phyloP scores from a whole-genome alignment of 441 rosid species.

The Flueggea neowawraea region DNA sequence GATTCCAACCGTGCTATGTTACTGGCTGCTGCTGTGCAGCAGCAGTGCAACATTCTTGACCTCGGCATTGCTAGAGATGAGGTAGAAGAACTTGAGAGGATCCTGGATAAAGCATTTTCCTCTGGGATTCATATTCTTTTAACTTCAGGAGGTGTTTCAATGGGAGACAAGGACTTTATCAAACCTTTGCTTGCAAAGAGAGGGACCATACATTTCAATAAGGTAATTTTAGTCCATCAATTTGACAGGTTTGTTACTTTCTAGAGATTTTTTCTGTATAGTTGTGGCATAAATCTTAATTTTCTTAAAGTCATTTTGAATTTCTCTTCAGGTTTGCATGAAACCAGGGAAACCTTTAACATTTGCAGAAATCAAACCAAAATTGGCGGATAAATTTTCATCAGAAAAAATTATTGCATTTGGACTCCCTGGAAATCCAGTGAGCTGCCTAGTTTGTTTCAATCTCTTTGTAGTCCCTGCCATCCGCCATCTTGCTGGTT shows the following conservation, averaged over 20 bases:
- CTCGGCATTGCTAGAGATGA: slow-evolving; percentile 88
- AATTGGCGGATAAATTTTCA: slow-evolving; percentile 26
- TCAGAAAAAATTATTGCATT: slow-evolving; percentile 70
- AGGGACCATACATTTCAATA: slow-evolving; percentile 73
- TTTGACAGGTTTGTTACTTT: background rate
- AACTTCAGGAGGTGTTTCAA: slow-evolving; percentile 98
- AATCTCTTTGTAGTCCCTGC: slow-evolving; percentile 84
- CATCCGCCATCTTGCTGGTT: slow-evolving; percentile 79
- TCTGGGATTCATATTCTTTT: slow-evolving; percentile 75
- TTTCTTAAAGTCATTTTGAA: slow-evolving; percentile 3
- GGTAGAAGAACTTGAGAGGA: slow-evolving; percentile 61
- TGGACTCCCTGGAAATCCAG: slow-evolving; percentile 99
- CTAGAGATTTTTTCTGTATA: background rate
- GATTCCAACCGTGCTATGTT: slow-evolving; percentile 97
- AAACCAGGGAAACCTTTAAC: slow-evolving; percentile 96
- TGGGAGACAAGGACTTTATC: slow-evolving; percentile 97
- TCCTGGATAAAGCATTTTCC: slow-evolving; percentile 54
- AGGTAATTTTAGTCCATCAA: slow-evolving; percentile 36
- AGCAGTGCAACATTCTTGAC: slow-evolving; percentile 77
- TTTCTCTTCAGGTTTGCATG: slow-evolving; percentile 69
- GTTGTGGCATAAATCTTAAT: background rate
- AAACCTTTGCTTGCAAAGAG: slow-evolving; percentile 76
- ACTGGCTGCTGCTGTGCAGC: slow-evolving; percentile 76
- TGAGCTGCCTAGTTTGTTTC: slow-evolving; percentile 90
- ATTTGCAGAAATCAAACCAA: slow-evolving; percentile 64